Evolutionary conservation across 345 rosid genomes (phyloP).

Genomic region (Psidium guajava): DNA sequence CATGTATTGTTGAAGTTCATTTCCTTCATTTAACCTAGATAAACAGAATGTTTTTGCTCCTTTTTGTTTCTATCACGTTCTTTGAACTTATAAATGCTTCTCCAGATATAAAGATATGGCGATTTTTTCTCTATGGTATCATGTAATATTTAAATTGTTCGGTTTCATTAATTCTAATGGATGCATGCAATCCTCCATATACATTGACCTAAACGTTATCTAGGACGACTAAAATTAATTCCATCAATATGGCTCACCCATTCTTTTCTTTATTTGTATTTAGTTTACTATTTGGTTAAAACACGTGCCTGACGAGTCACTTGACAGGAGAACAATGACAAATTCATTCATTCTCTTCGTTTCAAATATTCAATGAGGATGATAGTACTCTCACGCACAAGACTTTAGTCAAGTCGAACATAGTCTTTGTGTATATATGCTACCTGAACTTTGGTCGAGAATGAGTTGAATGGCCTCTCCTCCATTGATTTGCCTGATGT

Average conservation of each 20-base stretch:
- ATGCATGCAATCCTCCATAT: not conserved
- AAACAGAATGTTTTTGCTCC: not conserved
- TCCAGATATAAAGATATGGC: not conserved
- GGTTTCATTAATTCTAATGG: not conserved
- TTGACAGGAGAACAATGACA: not conserved
- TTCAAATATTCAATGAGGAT: not conserved
- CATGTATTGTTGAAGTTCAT: not conserved
- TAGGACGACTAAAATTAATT: not conserved
- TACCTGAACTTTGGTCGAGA: constrained; percentile 81
- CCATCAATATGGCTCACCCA: not conserved
- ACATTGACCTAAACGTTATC: not conserved
- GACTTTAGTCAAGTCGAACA: not conserved
- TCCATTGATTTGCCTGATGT: constrained; percentile 51
- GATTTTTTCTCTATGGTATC: not conserved
- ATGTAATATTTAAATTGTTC: not conserved
- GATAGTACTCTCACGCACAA: not conserved
- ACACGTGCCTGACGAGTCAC: not conserved
- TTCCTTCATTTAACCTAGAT: not conserved
- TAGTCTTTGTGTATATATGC: not conserved
- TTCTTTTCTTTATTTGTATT: not conserved
- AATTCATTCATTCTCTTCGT: not conserved
- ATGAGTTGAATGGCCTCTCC: constrained; percentile 74
- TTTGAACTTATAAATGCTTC: not conserved
- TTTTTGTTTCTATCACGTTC: not conserved
- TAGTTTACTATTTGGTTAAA: not conserved